Conservation (phyloP, 805 yeast species). For the Ogataea methanolica region DNA sequence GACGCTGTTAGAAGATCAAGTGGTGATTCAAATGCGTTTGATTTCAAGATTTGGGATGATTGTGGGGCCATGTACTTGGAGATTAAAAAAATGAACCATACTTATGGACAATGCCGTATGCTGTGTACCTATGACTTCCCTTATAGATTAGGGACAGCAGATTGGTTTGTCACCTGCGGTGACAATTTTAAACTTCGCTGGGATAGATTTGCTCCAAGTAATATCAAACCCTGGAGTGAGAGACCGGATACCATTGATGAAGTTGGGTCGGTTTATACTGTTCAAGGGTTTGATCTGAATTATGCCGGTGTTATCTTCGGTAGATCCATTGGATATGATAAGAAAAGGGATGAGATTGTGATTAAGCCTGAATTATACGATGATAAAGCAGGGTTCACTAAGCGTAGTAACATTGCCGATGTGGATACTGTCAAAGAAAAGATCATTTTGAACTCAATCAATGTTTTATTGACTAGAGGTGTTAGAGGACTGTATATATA, state of each 20-base stretch:
- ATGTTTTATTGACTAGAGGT: constrained; percentile 42
- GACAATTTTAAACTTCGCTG: constrained; percentile 38
- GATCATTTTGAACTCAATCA: constrained; percentile 40
- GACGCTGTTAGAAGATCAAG: constrained; percentile 6
- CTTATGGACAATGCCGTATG: constrained; percentile 39
- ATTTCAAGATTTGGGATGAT: constrained; percentile 34
- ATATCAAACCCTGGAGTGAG: constrained; percentile 41
- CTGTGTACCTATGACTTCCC: constrained; percentile 44
- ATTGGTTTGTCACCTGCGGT: constrained; percentile 40
- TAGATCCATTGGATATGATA: constrained; percentile 37
- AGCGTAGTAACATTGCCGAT: constrained; percentile 34
- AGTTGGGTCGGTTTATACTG: constrained; percentile 44
- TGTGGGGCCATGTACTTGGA: constrained; percentile 38
- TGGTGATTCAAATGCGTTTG: constrained; percentile 17
- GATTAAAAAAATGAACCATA: constrained; percentile 25
- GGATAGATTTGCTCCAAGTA: constrained; percentile 41
- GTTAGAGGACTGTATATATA: constrained; percentile 39
- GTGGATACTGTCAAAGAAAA: constrained; percentile 34
- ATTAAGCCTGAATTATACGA: constrained; percentile 36
- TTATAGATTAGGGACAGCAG: constrained; percentile 40
- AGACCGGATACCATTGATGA: constrained; percentile 41
- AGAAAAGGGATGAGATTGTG: constrained; percentile 28
- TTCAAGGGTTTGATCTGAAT: constrained; percentile 45
- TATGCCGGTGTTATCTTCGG: constrained; percentile 45
- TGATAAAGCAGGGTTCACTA: constrained; percentile 42